These are phyloP conservation scores for Zychaea mexicana DNA, from an alignment of 371 early-diverging fungal genomes.

Conservation along the genomic window DNA sequence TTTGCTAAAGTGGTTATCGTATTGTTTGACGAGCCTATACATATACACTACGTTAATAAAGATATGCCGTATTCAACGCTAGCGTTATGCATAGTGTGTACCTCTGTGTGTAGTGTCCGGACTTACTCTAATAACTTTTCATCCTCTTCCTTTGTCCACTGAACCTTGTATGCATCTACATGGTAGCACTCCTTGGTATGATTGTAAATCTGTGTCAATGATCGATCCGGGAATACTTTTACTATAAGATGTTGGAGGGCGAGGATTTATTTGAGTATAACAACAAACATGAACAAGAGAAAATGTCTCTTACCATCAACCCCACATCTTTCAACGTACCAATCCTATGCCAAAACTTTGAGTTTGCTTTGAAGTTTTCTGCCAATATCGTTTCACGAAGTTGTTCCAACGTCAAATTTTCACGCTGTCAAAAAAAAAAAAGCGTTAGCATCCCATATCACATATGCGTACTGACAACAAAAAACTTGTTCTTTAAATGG, in stretches of 20 bases:
- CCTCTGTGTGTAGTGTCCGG: background rate
- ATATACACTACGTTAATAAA: background rate
- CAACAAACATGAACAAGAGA: no score
- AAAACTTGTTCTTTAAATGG: background rate
- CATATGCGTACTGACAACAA: background rate
- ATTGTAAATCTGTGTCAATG: background rate
- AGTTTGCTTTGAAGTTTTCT: background rate
- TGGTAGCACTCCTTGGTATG: background rate
- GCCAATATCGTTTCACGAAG: constrained; percentile 2
- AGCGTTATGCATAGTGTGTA: background rate
- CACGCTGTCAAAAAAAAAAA: constrained; percentile 1
- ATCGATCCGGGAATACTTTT: constrained; percentile 12
- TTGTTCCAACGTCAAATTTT: constrained; percentile 3
- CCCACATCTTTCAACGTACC: background rate
- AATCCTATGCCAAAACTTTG: background rate
- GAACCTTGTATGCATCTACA: background rate
- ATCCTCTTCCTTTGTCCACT: constrained; percentile 9
- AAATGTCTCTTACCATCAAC: no score
- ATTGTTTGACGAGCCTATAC: background rate
- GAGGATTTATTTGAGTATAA: background rate
- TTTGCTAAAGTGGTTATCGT: background rate
- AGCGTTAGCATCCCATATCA: background rate
- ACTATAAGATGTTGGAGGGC: background rate
- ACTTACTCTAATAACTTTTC: constrained; percentile 14
- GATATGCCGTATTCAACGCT: no score